Evolutionary conservation across 2,329 filamentous ascomycete species (phyloP), one percentile per base, ranked within the genome.

Genomic region (Ascochyta clinopodiicola): DNA sequence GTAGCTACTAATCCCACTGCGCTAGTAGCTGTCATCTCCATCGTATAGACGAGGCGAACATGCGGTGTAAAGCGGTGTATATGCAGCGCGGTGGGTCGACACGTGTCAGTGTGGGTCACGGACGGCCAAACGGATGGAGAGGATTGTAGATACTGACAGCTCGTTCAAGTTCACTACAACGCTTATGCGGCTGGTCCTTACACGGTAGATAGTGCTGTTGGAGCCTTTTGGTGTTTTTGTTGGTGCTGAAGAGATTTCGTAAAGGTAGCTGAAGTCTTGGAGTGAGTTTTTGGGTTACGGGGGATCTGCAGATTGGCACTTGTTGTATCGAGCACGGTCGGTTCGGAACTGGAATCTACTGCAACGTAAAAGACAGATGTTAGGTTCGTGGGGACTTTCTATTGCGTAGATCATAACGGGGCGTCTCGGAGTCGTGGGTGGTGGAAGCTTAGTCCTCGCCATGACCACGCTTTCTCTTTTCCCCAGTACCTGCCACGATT

Each of bases 81-180:
- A 36, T 50, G 52, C 52, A 56, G 6, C 4, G 21, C 22, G 37
- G 52, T 56, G 52, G 52, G 42, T 51, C 52, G 52, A 56, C 52
- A 56, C 52, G 52, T 56, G 52, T 56, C 52, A 56, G 40, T 38
- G 52, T 51, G 52, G 52, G 43, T 56, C 52, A 2, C 10, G 31
- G 9, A 35, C 31, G 22, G 40, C 45, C 45, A 37, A 35, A 31
- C 29, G 45, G 31, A 19, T 19, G 25, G 19, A 38, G 15, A 25
- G 25, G 13, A 24, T 27, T 21, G 15, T 19, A 37, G 13, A 10
- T 19, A 37, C 19, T 21, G 47, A 8, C 21, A 37, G 38, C 38
- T 24, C 1, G 4, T 6, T 24, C 6, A 24, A 24, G 22, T 6
- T 6, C 4, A 24, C 22, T 24, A 24, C 22, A 4, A 24, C 22